Evolutionary conservation across 257 asterid species (phyloP), one percentile per base, ranked within the genome.

Genomic region (Paraleonurus japonicus): DNA sequence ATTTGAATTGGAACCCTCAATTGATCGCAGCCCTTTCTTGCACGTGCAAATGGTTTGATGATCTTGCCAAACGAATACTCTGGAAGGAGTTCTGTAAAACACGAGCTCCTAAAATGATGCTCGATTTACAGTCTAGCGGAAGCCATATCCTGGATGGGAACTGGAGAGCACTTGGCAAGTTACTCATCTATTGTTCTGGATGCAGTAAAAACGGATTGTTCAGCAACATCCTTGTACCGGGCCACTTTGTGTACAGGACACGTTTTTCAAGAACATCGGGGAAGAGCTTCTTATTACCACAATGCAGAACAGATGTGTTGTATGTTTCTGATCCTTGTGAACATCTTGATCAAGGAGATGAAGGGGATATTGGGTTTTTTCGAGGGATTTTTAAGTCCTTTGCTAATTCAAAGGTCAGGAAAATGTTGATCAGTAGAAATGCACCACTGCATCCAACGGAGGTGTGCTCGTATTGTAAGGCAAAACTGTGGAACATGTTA

Each of bases 61-160:
- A 95, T 74, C 94, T 92, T 0, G 95, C 98, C 41, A 92, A 89
- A 76, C 89, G 98, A 28, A 81, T 89, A 24, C 94, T 95, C 3
- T 95, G 99, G 98, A 95, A 88, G 73, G 99, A 89, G 82, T 95
- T 89, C 67, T 95, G 99, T 73, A 92, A 88, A 78, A 88, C 95
- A 2, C 82, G 99, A 39, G 98, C 99, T 60, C 99, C 98, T 1
- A 95, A 85, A 67, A 95, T 95, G 99, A 92, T 87, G 96, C 86
- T 85, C 35, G 99, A 95, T 79, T 73, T 92, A 75, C 97, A 95
- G 76, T 87, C 95, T 0, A 77, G 91, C 58, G 99, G 99, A 51
- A 89, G 90, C 50, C 99, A 92, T 45, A 89, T 86, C 41, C 87
- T 92, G 5, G 97, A 95, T 65, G 97, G 99, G 2, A 92, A 88